phyloP scores from a whole-genome alignment of 495 filamentous ascomycete genomes.

The Hyaloscypha bicolor region DNA sequence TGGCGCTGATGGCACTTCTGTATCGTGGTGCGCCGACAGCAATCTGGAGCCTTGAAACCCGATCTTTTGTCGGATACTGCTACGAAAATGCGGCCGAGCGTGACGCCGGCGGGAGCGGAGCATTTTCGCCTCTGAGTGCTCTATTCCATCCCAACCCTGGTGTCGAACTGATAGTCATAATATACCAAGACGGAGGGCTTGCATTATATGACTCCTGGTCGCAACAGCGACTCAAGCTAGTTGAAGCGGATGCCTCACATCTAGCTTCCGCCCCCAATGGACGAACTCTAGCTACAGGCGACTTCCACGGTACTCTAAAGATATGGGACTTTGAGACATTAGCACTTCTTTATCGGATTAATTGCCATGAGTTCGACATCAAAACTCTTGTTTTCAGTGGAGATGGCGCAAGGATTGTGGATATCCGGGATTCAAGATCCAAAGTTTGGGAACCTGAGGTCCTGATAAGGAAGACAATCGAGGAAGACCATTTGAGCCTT shows the following conservation, averaged over 20 bases:
- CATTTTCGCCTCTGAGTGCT: no score
- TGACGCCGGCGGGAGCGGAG: neutral
- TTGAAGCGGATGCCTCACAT: neutral
- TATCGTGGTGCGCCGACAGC: neutral
- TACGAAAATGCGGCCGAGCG: no score
- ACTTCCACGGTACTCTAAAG: slow-evolving; percentile 1
- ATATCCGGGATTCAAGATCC: slow-evolving; percentile 21
- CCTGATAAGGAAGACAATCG: neutral
- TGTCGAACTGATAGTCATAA: neutral
- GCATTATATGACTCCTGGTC: slow-evolving; percentile 2
- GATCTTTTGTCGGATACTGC: neutral
- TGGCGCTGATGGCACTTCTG: neutral
- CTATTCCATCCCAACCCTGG: slow-evolving; percentile 10
- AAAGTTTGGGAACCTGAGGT: slow-evolving; percentile 24
- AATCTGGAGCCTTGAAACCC: neutral
- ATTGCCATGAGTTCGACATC: slow-evolving; percentile 15
- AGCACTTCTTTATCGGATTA: slow-evolving; percentile 22
- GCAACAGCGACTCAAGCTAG: neutral
- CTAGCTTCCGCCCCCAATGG: slow-evolving; percentile 25
- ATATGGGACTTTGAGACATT: slow-evolving; percentile 29
- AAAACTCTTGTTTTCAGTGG: slow-evolving; percentile 24
- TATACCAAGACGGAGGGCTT: slow-evolving; percentile 9
- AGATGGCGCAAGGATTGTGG: slow-evolving; percentile 23
- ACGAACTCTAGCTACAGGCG: slow-evolving; percentile 21
- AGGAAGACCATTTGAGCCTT: slow-evolving; percentile 16